These are phyloP conservation scores for Xylaria scruposa DNA, from an alignment of 495 filamentous ascomycete species.

Conservation along the genomic window DNA sequence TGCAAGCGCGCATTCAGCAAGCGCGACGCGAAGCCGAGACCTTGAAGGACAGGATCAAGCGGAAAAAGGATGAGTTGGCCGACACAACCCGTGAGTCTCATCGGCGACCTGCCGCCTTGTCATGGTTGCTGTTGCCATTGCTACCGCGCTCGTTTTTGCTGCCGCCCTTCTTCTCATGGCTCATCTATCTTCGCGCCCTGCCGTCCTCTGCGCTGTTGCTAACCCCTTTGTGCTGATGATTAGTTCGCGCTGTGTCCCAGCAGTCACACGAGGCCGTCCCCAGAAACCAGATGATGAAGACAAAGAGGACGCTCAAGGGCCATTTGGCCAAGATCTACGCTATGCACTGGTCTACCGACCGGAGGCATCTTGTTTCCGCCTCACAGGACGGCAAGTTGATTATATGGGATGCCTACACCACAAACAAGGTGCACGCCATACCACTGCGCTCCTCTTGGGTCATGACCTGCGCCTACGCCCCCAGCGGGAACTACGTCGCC, in stretches of 20 bases:
- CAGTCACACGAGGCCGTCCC: conserved; percentile 88
- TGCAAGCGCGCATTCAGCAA: conserved; percentile 85
- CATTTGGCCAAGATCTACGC: conserved; percentile 98
- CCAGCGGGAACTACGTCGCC: conserved; percentile 96
- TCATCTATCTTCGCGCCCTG: neutral
- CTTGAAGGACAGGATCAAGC: conserved; percentile 98
- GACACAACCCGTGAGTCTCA: conserved; percentile 88
- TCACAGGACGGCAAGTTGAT: conserved; percentile 99
- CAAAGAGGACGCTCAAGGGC: conserved; percentile 92
- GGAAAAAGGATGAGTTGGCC: conserved; percentile 98
- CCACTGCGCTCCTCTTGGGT: conserved; percentile 99
- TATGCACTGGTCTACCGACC: conserved; percentile 99
- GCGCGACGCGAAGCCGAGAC: conserved; percentile 97
- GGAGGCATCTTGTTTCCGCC: conserved; percentile 95
- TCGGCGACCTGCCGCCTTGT: conserved; percentile 23
- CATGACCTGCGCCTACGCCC: conserved; percentile 99
- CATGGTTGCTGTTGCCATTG: neutral
- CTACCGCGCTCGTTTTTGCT: neutral
- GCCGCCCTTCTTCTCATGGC: neutral
- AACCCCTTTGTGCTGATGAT: conserved; percentile 28
- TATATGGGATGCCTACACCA: conserved; percentile 99
- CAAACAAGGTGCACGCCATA: conserved; percentile 99
- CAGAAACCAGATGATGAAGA: conserved; percentile 89
- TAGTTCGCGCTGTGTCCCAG: conserved; percentile 90
- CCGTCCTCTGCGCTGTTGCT: conserved; percentile 12